These are phyloP conservation scores for Serendipita sp. DNA, from an alignment of 768 basidiomycete species.

Conservation along the genomic window DNA sequence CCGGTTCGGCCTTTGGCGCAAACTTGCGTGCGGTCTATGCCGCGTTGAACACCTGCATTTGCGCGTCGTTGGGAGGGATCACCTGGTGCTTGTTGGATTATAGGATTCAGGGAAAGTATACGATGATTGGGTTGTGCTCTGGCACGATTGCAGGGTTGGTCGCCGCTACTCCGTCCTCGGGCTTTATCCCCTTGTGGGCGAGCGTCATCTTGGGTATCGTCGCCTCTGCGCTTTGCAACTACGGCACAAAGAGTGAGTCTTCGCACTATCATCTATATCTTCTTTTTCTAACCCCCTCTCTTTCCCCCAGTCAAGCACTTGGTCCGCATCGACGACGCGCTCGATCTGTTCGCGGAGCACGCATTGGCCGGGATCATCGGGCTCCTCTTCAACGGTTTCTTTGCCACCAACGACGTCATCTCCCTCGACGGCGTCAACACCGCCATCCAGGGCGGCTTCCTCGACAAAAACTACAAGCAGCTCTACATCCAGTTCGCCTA, in stretches of 20 bases:
- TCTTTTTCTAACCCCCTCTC: constrained; percentile 10
- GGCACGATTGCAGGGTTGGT: constrained; percentile 83
- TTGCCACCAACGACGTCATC: constrained; percentile 50
- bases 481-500: constrained; percentile 65
- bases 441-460: constrained; percentile 44
- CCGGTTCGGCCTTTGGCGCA: constrained; percentile 74
- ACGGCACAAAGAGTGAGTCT: constrained; percentile 60
- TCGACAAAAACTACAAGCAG: constrained; percentile 59
- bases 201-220: constrained; percentile 62
- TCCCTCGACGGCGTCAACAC: constrained; percentile 52
- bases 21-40: constrained; percentile 77
- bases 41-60: constrained; percentile 79
- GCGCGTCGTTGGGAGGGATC: constrained; percentile 59
- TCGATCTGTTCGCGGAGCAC: constrained; percentile 88
- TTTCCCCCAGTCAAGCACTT: constrained; percentile 43
- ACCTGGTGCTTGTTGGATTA: constrained; percentile 40
- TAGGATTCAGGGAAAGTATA: constrained; percentile 17
- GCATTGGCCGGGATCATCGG: constrained; percentile 74
- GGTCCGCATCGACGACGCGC: constrained; percentile 65
- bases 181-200: constrained; percentile 64
- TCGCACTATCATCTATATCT: not conserved
- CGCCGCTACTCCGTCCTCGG: constrained; percentile 77
- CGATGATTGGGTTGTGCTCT: constrained; percentile 84
- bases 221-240: constrained; percentile 60
- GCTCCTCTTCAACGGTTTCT: constrained; percentile 54